Evolutionary conservation across 257 asterid species (phyloP), one percentile per base, ranked within the genome.

Genomic region (Nicotiana noctiflora): DNA sequence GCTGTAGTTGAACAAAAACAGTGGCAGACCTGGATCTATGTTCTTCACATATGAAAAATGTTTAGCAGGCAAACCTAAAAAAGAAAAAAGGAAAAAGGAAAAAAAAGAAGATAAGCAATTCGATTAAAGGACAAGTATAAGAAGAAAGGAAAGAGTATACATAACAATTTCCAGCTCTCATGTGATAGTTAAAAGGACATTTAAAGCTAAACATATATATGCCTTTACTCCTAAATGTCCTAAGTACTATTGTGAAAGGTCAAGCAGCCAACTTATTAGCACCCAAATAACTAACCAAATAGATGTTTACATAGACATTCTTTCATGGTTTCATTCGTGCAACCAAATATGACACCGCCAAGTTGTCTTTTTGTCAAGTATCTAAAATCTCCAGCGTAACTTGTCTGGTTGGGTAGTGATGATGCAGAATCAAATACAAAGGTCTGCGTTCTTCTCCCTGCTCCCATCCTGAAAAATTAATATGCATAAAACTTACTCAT

Each of bases 1-100:
- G 59, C 76, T 86, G 86, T 90, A 93, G 87, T 92, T 86, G 88
- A 95, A 93, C 85, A 95, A 84, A 87, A 95, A 95, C 79, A 93
- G 80, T 2, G 97, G 98, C 84, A 95, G 83, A 60, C 97, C 97
- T 10, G 90, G 92, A 59, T 86, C 91, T 44, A 93, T 91, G 83
- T 93, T 92, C 91, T 86, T 88, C 65, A 93, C 93, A 80, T 91
- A 93, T 32, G 79, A 70, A 65, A 90, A 83, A 84, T 94, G 94
- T 32, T 57, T 83, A 56, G 90, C 85, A 11, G 98, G 98, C 75
- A 94, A 91, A 56, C 97, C 98, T 93, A 82, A 44, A 65, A 82
- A 83, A 75, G 79, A 79, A 14, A 14, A 17, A 59, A 3, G 15
- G 14, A 59, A 59, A 19, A 8, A 13, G 15, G 1, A 8, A 8